Evolutionary conservation across 108 stramenopile species (phyloP).

Genomic region (Skeletonema tropicum): DNA sequence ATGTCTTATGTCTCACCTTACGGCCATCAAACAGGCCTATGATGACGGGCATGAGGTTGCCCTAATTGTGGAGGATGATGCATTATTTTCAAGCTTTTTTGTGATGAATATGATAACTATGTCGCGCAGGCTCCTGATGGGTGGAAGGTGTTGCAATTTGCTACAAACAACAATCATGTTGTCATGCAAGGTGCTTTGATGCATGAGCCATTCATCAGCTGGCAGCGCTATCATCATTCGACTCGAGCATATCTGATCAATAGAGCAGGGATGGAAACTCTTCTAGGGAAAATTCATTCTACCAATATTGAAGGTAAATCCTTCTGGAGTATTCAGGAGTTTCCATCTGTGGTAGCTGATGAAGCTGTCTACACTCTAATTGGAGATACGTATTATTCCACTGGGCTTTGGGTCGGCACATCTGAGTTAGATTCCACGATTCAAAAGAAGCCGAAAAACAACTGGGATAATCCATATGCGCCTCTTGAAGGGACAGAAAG

Average conservation of each 20-base stretch:
- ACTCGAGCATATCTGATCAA: slow-evolving; percentile 11
- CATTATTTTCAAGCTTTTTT: not conserved
- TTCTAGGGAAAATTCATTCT: not conserved
- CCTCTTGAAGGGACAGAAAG: not conserved
- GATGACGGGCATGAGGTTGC: not conserved
- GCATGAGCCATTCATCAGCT: slow-evolving; percentile 2
- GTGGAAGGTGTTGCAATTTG: not conserved
- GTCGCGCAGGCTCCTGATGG: too few relatives aligned
- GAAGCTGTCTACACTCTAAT: too few relatives aligned
- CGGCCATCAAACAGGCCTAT: slow-evolving; percentile 1
- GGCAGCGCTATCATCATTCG: slow-evolving; percentile 1
- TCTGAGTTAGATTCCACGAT: too few relatives aligned
- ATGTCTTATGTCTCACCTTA: too few relatives aligned
- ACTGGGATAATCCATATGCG: not conserved
- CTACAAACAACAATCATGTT: not conserved
- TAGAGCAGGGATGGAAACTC: slow-evolving; percentile 2
- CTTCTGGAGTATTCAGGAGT: too few relatives aligned
- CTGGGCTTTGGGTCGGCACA: not conserved
- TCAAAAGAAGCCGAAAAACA: too few relatives aligned
- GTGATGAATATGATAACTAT: not conserved
- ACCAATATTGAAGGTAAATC: too few relatives aligned
- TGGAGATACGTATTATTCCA: not conserved
- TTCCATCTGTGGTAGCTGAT: too few relatives aligned
- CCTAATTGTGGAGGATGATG: too few relatives aligned
- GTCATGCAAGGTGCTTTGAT: not conserved